Conservation (phyloP, 352 stramenopile genomes). For the Pythium folliculosum region DNA sequence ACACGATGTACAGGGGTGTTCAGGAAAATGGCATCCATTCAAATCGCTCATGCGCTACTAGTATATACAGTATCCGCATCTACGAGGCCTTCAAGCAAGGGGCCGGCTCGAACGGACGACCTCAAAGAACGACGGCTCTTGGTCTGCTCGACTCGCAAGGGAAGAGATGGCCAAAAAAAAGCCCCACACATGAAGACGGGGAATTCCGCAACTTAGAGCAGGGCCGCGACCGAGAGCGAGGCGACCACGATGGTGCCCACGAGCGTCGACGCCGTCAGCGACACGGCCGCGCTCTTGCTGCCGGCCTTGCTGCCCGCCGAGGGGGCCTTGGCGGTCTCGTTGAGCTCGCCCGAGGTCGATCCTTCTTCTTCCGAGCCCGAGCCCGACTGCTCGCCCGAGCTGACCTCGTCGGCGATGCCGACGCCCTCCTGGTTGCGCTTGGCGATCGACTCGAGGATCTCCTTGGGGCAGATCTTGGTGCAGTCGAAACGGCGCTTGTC, state of each 20-base stretch:
- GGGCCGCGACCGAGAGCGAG: slow-evolving; percentile 15
- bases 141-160: too few relatives aligned
- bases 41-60: background rate
- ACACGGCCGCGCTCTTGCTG: slow-evolving; percentile 6
- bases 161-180: too few relatives aligned
- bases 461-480: slow-evolving; percentile 64
- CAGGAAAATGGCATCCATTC: slow-evolving; percentile 12
- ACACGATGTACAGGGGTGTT: too few relatives aligned
- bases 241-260: slow-evolving; percentile 19
- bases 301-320: slow-evolving; percentile 5
- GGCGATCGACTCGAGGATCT: slow-evolving; percentile 63
- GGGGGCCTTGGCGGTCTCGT: slow-evolving; percentile 5
- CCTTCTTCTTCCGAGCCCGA: slow-evolving; percentile 23
- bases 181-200: background rate
- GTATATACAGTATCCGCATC: background rate
- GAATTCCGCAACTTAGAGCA: slow-evolving; percentile 20
- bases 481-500: slow-evolving; percentile 74
- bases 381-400: slow-evolving; percentile 27
- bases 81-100: background rate
- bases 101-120: background rate
- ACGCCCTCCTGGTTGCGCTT: slow-evolving; percentile 56
- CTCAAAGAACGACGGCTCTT: background rate
- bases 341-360: slow-evolving; percentile 2
- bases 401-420: slow-evolving; percentile 60
- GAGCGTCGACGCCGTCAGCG: slow-evolving; percentile 13